Evolutionary conservation across 257 asterid genomes (phyloP), one percentile per base, ranked within the genome.

Genomic region (Handroanthus guayacan): DNA sequence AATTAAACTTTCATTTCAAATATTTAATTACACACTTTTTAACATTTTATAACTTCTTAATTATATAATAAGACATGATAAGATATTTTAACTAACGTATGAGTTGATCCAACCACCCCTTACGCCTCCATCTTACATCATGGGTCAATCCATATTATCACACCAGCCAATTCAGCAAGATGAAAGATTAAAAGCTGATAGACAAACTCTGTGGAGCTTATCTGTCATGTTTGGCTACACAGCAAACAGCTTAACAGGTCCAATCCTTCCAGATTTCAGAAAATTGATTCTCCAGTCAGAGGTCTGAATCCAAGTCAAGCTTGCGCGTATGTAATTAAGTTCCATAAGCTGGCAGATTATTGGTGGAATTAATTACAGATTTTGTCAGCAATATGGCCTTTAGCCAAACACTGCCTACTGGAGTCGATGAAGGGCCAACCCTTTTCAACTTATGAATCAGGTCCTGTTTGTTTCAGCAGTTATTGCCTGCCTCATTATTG

Each of bases 171-270:
- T 36, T 14, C 5, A 12, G 8, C 10, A 54, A 3, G 2, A 14
- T n/a, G 31, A 7, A 8, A 4, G n/a, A 39, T 1, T 39, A 37
- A 36, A 9, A 2, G 10, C 3, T 11, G 36, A 45, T 58, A 60
- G 84, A 77, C 79, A 80, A 38, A 41, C 11, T 39, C 20, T 36
- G 45, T 20, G 34, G 75, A 8, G 80, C 77, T 51, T 72, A 67
- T 54, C 85, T 81, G 84, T 81, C 52, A 12, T 60, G 80, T 80
- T 72, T 68, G 78, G 79, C 69, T 65, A 38, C 12, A 62, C 37
- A 62, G 79, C 82, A 69, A 75, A 75, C 83, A 78, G 8, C 12
- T 50, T 65, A 36, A 36, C 10, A 64, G 13, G 34, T 17, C 3
- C 77, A 9, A 34, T 17, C 3, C 77, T 41, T 14, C 16, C 57